A percentile compares a stretch with the other conserved stretches of the same genome.
These are phyloP conservation scores for Fusarium sp. DNA, from an alignment of 2,329 filamentous ascomycete species.

Conservation along the genomic window DNA sequence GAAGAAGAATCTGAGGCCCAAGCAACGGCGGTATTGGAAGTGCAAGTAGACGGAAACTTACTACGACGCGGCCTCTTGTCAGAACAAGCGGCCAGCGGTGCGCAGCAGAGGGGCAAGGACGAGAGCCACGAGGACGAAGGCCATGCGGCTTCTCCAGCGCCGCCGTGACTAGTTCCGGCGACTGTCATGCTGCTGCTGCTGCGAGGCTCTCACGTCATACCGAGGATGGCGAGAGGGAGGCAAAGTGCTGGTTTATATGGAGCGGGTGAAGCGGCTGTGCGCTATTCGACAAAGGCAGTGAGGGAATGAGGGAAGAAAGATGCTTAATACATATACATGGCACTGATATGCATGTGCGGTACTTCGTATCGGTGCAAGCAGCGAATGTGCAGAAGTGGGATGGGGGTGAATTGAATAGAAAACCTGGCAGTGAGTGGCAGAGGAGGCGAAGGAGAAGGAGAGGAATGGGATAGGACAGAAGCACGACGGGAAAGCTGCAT, in stretches of 20 bases:
- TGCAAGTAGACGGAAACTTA: constrained; percentile 48
- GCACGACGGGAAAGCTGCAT: constrained; percentile 36
- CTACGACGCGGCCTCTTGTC: constrained; percentile 53
- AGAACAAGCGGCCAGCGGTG: constrained; percentile 51
- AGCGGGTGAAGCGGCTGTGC: constrained; percentile 13
- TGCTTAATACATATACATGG: constrained; percentile 17
- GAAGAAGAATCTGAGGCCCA: constrained; percentile 37
- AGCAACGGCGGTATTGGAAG: constrained; percentile 26
- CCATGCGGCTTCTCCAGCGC: constrained; percentile 53
- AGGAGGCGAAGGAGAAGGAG: neutral
- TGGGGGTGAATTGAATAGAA: neutral
- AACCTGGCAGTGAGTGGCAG: neutral
- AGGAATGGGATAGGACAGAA: constrained; percentile 37
- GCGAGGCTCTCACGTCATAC: constrained; percentile 39
- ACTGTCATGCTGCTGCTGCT: constrained; percentile 53
- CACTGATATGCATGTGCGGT: constrained; percentile 31
- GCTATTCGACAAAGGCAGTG: constrained; percentile 12
- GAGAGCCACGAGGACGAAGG: constrained; percentile 56
- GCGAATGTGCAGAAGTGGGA: constrained; percentile 15
- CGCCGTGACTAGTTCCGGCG: constrained; percentile 50
- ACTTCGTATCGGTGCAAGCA: constrained; percentile 30
- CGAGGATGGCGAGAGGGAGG: constrained; percentile 32
- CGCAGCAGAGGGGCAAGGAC: constrained; percentile 58
- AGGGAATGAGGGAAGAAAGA: constrained; percentile 1
- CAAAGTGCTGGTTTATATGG: neutral